These are phyloP conservation scores for Trichoderma simmonsii DNA, from an alignment of 2,329 filamentous ascomycete species.

Conservation along the genomic window DNA sequence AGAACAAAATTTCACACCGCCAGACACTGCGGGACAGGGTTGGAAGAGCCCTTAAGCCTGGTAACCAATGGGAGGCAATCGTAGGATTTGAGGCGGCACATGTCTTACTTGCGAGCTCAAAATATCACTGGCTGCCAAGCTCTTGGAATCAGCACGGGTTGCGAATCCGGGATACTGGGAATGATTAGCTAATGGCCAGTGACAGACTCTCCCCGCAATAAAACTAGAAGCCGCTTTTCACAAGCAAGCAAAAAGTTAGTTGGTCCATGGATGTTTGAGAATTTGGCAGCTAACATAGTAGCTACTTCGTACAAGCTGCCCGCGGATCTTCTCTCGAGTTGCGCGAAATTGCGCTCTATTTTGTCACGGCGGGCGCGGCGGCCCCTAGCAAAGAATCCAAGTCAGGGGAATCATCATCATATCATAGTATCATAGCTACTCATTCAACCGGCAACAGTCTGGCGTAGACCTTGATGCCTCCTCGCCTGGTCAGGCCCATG, in stretches of 20 bases:
- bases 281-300: neutral
- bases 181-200: neutral
- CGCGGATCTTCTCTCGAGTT: neutral
- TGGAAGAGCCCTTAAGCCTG: neutral
- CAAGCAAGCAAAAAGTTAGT: too few species aligned
- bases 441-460: neutral
- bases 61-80: conserved; percentile 9
- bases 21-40: neutral
- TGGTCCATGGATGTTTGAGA: neutral
- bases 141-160: neutral
- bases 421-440: neutral
- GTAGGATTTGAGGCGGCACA: neutral
- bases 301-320: neutral
- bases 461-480: neutral
- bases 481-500: neutral
- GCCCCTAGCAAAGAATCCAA: neutral
- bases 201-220: neutral
- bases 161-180: neutral
- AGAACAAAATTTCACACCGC: neutral
- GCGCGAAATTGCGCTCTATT: neutral
- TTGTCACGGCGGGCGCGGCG: neutral
- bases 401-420: neutral
- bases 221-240: neutral
- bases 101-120: neutral
- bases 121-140: neutral